Percentiles rank a stretch among this genome's conserved stretches.
Evolutionary conservation across 805 yeast species (phyloP).

Genomic region (Metschnikowia vanudenii): DNA sequence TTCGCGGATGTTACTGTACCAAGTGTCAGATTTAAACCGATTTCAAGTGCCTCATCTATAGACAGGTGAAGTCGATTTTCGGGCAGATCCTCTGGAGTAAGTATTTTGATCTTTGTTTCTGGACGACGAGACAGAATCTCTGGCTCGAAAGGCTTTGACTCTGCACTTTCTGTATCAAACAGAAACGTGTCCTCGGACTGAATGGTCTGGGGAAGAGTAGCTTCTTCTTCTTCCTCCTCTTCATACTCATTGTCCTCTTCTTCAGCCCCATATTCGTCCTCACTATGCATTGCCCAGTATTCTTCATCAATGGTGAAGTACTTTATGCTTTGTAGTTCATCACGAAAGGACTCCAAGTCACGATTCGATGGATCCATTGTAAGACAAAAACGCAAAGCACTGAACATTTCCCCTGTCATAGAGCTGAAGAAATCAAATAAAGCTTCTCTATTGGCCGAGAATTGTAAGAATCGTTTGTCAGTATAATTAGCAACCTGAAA

Average conservation of each 20-base stretch:
- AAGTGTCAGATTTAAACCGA: constrained; percentile 7
- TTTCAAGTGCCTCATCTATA: constrained; percentile 11
- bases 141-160: not conserved
- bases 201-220: not conserved
- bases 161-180: constrained; percentile 3
- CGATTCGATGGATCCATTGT: constrained; percentile 88
- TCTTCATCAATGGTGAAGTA: constrained; percentile 81
- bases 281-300: constrained; percentile 41
- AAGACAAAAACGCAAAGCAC: constrained; percentile 73
- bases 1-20: constrained; percentile 1
- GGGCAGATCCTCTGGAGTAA: constrained; percentile 1
- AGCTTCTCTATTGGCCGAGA: constrained; percentile 84
- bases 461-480: constrained; percentile 81
- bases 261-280: constrained; percentile 46
- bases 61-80: constrained; percentile 5
- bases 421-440: constrained; percentile 88
- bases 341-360: constrained; percentile 57
- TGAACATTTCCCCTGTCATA: constrained; percentile 82
- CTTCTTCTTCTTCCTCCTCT: constrained; percentile 9
- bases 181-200: constrained; percentile 7
- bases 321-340: constrained; percentile 57
- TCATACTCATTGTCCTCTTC: constrained; percentile 27
- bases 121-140: not conserved
- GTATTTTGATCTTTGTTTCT: not conserved
- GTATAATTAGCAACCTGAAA: constrained; percentile 76